Evolutionary conservation across 2,329 filamentous ascomycete species (phyloP), one percentile per base, ranked within the genome.

Genomic region (Didymella keratinophila): DNA sequence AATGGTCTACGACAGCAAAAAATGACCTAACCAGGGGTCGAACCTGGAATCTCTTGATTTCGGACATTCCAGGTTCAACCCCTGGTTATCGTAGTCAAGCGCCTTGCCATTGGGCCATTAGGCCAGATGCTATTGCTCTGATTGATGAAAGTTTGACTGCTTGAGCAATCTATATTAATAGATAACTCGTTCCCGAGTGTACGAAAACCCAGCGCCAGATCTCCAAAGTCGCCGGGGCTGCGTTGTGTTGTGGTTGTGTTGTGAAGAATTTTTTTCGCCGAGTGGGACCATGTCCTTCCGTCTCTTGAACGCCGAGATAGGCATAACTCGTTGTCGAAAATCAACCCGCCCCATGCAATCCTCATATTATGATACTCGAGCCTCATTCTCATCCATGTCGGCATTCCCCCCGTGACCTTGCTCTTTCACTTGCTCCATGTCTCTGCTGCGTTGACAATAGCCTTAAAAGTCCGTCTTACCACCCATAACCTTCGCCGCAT

Each of bases 401-500:
- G 16, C 10, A 7, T 41, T 23, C 20, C 37, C 23, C 37, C 36
- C n/a, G 18, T 39, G 4, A 39, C 8, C 2, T 6, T 43, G 41
- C 14, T 27, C 41, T 43, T 43, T 10, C 23, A 27, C 7, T 20
- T 44, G 12, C 21, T 18, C 10, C 3, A 20, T 20, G 36, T 20
- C 10, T 5, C 11, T 11, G 16, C n/a, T 39, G 8, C n/a, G 9
- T 11, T 44, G 16, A 18, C 23, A 14, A 25, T 11, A 11, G 8
- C 12, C 30, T 43, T 67, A 78, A 50, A 77, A 75, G 52, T 79
- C 77, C 34, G 72, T 75, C 68, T 79, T 79, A 9, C 78, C 78
- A 56, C 79, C 79, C 79, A 83, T 83, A 59, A 80, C 93, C 82
- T 98, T 98, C 45, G 93, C 92, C 1, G 93, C 94, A 79, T 97